Conservation (phyloP, 2,329 filamentous ascomycete species). For the Kalmusia sp. region DNA sequence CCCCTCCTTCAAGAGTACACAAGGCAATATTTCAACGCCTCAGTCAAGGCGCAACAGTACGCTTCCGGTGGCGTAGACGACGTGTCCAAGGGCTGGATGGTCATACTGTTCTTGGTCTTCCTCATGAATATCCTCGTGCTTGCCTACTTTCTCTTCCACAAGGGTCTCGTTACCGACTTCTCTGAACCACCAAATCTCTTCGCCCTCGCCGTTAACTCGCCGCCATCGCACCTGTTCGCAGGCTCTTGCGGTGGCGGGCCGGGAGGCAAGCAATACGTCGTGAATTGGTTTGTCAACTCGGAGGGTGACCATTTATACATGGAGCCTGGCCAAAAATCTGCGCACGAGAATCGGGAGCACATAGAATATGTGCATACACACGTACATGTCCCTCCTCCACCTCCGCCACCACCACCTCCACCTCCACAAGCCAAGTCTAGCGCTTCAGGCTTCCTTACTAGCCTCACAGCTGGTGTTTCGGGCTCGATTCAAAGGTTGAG, state of each 20-base stretch:
- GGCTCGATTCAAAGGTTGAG: constrained; percentile 6
- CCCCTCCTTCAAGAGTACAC: constrained; percentile 53
- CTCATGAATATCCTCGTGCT: constrained; percentile 71
- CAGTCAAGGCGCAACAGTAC: constrained; percentile 71
- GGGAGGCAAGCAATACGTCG: constrained; percentile 55
- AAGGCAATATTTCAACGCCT: constrained; percentile 68
- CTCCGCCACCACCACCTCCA: neutral
- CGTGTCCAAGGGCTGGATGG: constrained; percentile 73
- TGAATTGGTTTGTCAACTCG: constrained; percentile 56
- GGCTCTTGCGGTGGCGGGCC: constrained; percentile 66
- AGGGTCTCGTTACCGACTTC: constrained; percentile 76
- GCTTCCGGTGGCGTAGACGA: constrained; percentile 66
- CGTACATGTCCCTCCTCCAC: constrained; percentile 19
- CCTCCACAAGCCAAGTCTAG: neutral
- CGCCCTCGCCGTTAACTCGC: constrained; percentile 71
- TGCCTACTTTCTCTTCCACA: constrained; percentile 65
- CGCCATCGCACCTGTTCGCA: constrained; percentile 58
- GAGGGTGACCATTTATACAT: constrained; percentile 62
- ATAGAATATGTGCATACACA: constrained; percentile 46
- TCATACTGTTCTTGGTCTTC: constrained; percentile 71
- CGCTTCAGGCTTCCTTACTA: constrained; percentile 5
- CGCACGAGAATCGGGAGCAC: constrained; percentile 14
- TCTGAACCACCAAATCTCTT: constrained; percentile 81
- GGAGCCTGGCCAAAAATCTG: constrained; percentile 49
- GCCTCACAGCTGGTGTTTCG: neutral